Conservation (phyloP, 768 basidiomycete species). For the Russula abietina region DNA sequence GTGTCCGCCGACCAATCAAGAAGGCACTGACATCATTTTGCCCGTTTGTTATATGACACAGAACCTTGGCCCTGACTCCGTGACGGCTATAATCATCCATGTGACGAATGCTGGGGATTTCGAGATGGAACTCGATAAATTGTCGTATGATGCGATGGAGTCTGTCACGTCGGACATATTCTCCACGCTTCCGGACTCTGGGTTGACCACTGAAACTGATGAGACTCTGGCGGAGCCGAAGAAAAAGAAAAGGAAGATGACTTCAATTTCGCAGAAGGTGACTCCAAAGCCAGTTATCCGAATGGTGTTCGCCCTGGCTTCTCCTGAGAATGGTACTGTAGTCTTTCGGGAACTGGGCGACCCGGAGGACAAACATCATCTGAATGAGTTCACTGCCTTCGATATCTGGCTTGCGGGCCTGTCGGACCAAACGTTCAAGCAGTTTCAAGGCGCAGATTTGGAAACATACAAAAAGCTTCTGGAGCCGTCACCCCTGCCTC, state of each 20-base stretch:
- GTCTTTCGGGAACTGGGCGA: background rate
- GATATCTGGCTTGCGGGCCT: conserved; percentile 6
- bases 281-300: background rate
- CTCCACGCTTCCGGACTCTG: too few relatives aligned
- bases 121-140: too few relatives aligned
- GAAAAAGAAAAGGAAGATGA: too few relatives aligned
- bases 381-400: background rate
- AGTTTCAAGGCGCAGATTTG: background rate
- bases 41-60: background rate
- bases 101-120: background rate
- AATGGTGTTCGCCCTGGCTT: background rate
- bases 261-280: too few relatives aligned
- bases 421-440: background rate
- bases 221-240: background rate
- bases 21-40: background rate
- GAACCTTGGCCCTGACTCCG: background rate
- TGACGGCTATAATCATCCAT: background rate
- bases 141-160: background rate
- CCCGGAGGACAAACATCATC: too few relatives aligned
- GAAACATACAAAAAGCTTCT: too few relatives aligned
- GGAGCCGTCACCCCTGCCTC: too few relatives aligned
- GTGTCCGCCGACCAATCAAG: background rate
- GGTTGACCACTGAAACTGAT: too few relatives aligned
- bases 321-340: background rate
- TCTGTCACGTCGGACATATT: background rate